These are phyloP conservation scores for Balamuthia mandrillaris DNA, from an alignment of 208 protist species.

Conservation along the genomic window DNA sequence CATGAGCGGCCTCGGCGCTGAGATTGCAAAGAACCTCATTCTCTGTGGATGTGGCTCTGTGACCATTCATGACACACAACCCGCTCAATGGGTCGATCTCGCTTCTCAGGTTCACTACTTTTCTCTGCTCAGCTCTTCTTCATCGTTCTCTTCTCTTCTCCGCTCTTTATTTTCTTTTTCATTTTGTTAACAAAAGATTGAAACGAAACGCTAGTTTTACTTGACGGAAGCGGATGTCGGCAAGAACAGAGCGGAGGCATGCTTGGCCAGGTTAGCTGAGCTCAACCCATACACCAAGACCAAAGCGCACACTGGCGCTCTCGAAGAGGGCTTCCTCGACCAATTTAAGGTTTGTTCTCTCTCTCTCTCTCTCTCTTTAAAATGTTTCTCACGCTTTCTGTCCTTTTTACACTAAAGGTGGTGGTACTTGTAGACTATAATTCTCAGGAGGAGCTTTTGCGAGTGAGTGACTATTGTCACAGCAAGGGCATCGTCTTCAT, in stretches of 20 bases:
- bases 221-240: neutral
- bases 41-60: constrained; percentile 83
- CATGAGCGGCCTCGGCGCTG: constrained; percentile 79
- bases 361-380: neutral
- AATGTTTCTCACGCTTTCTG: neutral
- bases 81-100: constrained; percentile 69
- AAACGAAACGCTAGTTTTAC: constrained; percentile 33
- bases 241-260: constrained; percentile 58
- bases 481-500: constrained; percentile 52
- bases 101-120: constrained; percentile 49
- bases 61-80: constrained; percentile 76
- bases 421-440: neutral
- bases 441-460: constrained; percentile 39
- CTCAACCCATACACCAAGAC: constrained; percentile 82
- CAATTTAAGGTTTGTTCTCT: neutral
- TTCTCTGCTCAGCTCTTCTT: neutral
- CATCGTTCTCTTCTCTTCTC: neutral
- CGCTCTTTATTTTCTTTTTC: neutral
- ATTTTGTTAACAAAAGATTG: neutral
- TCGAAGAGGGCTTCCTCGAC: constrained; percentile 47
- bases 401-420: neutral
- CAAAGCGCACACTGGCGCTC: neutral
- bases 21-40: constrained; percentile 89
- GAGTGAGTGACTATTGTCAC: constrained; percentile 59
- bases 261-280: constrained; percentile 67